Evolutionary conservation across 2,329 filamentous ascomycete species (phyloP), one percentile per base, ranked within the genome.

Genomic region (Cytospora leucostoma): DNA sequence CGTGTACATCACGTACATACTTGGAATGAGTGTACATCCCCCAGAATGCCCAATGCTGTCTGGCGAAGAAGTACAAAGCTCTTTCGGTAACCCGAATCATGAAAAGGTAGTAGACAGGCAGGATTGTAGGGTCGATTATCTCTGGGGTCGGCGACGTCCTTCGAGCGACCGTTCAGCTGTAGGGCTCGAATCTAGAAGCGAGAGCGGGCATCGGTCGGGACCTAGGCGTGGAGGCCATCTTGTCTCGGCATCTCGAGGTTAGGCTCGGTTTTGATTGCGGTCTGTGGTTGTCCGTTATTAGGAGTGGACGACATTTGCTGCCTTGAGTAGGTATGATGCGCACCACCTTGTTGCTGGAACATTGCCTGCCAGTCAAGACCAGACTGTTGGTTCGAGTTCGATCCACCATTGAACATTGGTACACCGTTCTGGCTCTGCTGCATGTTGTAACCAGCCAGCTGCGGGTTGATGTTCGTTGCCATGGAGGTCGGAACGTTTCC

Each of bases 331-430:
- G 82, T 80, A 77, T 86, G 80, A 77, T 88, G 85, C 79, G 85
- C 82, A 83, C 87, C 87, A 80, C 87, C 77, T 80, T 88, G 88
- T 80, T 61, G 59, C 54, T 52, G 55, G 50, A 91, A 91, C 86
- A 92, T 90, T 75, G 89, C 84, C 73, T 88, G 84, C 89, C 89
- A 92, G 79, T 92, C 89, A 80, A 89, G 79, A 80, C 83, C 77
- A 74, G 82, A 80, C 78, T 84, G 81, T 77, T 87, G 85, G 76
- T 83, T 82, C 76, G 82, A 78, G 77, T 83, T 84, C 70, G 84
- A 83, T 73, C 79, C 80, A 72, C 79, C 81, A 47, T 66, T 66
- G 75, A 86, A 86, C 80, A 87, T 86, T 67, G 83, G 82, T 81
- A 87, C 84, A 73, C 85, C 85, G 72, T 86, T 87, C 77, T 88